These are phyloP conservation scores for Coemansia sp. DNA, from an alignment of 192 early-diverging fungal genomes.

Conservation along the genomic window DNA sequence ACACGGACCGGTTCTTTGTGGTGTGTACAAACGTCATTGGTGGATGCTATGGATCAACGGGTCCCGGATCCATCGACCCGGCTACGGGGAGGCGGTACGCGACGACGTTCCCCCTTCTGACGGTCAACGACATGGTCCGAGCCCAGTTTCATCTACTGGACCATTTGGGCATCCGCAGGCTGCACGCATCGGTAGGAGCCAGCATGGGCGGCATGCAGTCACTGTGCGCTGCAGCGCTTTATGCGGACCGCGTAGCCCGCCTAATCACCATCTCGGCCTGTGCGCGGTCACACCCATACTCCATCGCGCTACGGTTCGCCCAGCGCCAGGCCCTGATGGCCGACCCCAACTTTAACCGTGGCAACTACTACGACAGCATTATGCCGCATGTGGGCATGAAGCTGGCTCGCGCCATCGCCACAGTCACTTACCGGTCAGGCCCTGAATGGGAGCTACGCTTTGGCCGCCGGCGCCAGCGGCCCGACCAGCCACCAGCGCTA, in stretches of 20 bases:
- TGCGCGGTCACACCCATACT: slow-evolving; percentile 93
- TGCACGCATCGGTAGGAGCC: slow-evolving; percentile 87
- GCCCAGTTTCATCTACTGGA: slow-evolving; percentile 90
- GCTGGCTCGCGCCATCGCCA: slow-evolving; percentile 89
- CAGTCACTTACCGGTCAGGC: slow-evolving; percentile 90
- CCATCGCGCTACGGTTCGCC: slow-evolving; percentile 87
- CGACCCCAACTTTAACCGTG: slow-evolving; percentile 94
- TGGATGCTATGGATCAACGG: slow-evolving; percentile 95
- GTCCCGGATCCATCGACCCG: slow-evolving; percentile 81
- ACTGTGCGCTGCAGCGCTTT: slow-evolving; percentile 77
- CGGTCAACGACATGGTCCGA: slow-evolving; percentile 94
- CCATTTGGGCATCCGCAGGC: slow-evolving; percentile 66
- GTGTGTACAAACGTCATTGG: slow-evolving; percentile 97
- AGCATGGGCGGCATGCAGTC: slow-evolving; percentile 98
- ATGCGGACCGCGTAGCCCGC: slow-evolving; percentile 76
- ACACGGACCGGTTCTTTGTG: slow-evolving; percentile 92
- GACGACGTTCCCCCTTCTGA: slow-evolving; percentile 85
- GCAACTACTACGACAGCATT: slow-evolving; percentile 85
- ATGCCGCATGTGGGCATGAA: slow-evolving; percentile 95
- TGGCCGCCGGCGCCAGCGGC: slow-evolving; percentile 75
- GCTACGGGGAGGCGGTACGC: slow-evolving; percentile 72
- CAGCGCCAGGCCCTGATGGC: slow-evolving; percentile 89
- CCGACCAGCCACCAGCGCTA: slow-evolving; percentile 70
- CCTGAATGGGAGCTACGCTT: slow-evolving; percentile 98
- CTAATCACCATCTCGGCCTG: slow-evolving; percentile 86